phyloP scores from a whole-genome alignment of 305 asterid genomes.

The Striga hermonthica region DNA sequence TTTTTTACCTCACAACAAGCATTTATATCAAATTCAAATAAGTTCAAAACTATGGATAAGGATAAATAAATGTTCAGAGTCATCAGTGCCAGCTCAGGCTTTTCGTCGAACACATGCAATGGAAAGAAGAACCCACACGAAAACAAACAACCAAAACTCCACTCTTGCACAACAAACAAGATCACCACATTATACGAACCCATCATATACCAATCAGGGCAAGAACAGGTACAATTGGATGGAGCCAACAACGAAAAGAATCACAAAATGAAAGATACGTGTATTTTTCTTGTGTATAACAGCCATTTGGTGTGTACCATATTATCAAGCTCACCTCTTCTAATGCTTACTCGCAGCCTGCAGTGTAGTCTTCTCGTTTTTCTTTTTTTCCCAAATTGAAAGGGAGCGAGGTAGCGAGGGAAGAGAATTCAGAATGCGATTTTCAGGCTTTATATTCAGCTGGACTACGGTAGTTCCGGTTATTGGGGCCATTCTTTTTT shows the following conservation, averaged over 20 bases:
- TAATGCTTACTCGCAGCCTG: too few species aligned
- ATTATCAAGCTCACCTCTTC: too few species aligned
- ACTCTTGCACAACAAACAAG: neutral
- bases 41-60: neutral
- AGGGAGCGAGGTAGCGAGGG: too few species aligned
- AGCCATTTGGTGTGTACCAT: too few species aligned
- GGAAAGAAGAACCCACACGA: neutral
- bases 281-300: too few species aligned
- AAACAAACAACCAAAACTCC: neutral
- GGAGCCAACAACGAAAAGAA: conserved; percentile 14
- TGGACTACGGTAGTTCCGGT: too few species aligned
- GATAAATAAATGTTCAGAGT: neutral
- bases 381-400: too few species aligned
- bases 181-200: conserved; percentile 3
- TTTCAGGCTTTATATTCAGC: too few species aligned
- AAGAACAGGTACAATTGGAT: neutral
- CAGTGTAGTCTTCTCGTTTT: too few species aligned
- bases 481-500: too few species aligned
- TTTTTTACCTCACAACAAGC: too few species aligned
- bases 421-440: too few species aligned
- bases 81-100: conserved; percentile 4
- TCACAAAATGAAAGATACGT: neutral
- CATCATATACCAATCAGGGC: neutral
- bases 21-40: neutral
- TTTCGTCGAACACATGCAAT: conserved; percentile 32